Percentiles rank a stretch among this genome's conserved stretches.
phyloP scores from a whole-genome alignment of 1,139 yeast genomes.

The Candida mesenterica region DNA sequence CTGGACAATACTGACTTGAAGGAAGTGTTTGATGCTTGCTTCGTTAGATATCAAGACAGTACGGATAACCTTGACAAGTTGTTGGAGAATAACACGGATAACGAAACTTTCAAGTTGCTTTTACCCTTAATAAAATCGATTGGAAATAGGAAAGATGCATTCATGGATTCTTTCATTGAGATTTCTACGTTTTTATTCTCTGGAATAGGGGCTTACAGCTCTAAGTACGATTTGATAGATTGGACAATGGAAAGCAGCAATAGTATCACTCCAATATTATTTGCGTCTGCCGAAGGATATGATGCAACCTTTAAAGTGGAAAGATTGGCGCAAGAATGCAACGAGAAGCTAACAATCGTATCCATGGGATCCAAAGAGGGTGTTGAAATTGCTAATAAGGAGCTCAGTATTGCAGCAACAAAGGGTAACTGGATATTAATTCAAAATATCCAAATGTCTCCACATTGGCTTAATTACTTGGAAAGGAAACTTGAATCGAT shows the following conservation, averaged over 20 bases:
- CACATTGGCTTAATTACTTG: slow-evolving; percentile 57
- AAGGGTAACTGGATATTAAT: slow-evolving; percentile 67
- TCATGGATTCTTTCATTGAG: slow-evolving; percentile 18
- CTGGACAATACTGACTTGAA: neutral
- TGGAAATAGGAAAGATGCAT: slow-evolving; percentile 13
- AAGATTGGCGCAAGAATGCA: slow-evolving; percentile 33
- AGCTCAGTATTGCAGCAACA: slow-evolving; percentile 44
- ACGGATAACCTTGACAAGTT: slow-evolving; percentile 8
- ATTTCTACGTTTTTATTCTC: slow-evolving; percentile 23
- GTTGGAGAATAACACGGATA: slow-evolving; percentile 16
- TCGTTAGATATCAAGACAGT: slow-evolving; percentile 10
- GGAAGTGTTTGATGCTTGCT: slow-evolving; percentile 10
- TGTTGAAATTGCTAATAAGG: slow-evolving; percentile 51
- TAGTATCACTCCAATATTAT: slow-evolving; percentile 39
- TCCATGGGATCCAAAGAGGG: slow-evolving; percentile 83
- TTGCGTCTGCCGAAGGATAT: slow-evolving; percentile 60
- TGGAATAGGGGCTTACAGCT: slow-evolving; percentile 24
- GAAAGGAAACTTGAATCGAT: slow-evolving; percentile 43
- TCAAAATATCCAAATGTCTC: slow-evolving; percentile 77
- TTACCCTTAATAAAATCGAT: slow-evolving; percentile 14
- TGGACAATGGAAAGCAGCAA: slow-evolving; percentile 16
- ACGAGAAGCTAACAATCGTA: slow-evolving; percentile 38
- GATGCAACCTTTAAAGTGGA: slow-evolving; percentile 65
- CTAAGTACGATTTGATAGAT: slow-evolving; percentile 26
- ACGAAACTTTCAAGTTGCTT: slow-evolving; percentile 18